phyloP scores from a whole-genome alignment of 2,329 filamentous ascomycete species.

The Aureobasidium sp. region DNA sequence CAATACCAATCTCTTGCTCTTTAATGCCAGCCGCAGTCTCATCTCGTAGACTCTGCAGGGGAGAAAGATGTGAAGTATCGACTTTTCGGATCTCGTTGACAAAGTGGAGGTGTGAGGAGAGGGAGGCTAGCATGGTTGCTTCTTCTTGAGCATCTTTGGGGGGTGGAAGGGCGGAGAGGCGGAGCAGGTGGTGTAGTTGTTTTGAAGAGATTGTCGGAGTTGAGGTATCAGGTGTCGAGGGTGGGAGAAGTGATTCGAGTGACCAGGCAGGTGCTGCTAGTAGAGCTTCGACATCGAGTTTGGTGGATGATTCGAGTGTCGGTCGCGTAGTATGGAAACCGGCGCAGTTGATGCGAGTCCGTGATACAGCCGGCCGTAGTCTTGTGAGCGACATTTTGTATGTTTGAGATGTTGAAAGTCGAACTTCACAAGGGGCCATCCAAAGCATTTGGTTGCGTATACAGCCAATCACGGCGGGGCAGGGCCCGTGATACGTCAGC shows the following conservation, averaged over 20 bases:
- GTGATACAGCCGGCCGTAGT: not conserved
- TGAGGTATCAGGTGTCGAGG: conserved; percentile 25
- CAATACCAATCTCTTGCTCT: conserved; percentile 54
- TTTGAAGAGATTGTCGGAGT: conserved; percentile 50
- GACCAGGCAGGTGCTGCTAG: conserved; percentile 77
- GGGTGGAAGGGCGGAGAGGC: conserved; percentile 77
- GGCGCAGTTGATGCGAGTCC: not conserved
- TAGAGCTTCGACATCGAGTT: conserved; percentile 31
- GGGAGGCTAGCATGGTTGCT: conserved; percentile 60
- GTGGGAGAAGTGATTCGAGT: conserved; percentile 63
- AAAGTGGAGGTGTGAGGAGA: conserved; percentile 80
- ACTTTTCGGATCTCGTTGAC: conserved; percentile 79
- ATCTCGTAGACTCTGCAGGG: conserved; percentile 73
- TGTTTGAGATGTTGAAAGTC: too few relatives aligned
- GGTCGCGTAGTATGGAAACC: not conserved
- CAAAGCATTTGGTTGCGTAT: too few relatives aligned
- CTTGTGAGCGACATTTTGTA: not conserved
- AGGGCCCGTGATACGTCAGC: conserved; percentile 13
- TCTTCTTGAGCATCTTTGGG: conserved; percentile 60
- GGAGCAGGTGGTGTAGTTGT: conserved; percentile 76
- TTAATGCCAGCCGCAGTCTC: conserved; percentile 55
- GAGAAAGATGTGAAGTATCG: conserved; percentile 64
- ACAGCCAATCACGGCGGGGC: conserved; percentile 12
- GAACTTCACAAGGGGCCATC: too few relatives aligned
- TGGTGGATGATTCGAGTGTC: not conserved